phyloP scores from a whole-genome alignment of 1,139 yeast genomes.

The Tardiomyces blankii region DNA sequence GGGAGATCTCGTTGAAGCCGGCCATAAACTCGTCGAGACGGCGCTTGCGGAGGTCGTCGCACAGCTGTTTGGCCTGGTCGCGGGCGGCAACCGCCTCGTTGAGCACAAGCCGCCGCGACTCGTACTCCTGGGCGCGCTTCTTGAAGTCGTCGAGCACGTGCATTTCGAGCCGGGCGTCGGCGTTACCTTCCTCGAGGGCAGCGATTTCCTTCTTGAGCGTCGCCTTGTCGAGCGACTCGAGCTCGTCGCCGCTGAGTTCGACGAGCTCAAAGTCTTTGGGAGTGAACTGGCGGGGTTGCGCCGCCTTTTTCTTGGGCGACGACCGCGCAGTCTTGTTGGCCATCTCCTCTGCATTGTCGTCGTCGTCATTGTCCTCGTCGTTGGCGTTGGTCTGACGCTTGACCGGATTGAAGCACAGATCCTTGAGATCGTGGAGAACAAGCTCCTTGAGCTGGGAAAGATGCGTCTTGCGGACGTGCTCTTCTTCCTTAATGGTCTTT shows the following conservation, averaged over 20 bases:
- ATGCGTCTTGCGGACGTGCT: neutral
- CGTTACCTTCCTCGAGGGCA: conserved; percentile 45
- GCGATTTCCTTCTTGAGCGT: conserved; percentile 42
- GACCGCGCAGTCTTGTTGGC: conserved; percentile 22
- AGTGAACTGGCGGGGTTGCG: conserved; percentile 9
- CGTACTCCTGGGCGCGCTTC: conserved; percentile 51
- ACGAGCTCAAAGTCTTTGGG: conserved; percentile 5
- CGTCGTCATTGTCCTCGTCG: conserved; percentile 10
- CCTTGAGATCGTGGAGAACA: conserved; percentile 16
- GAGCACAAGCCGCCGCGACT: conserved; percentile 50
- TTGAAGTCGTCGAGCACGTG: conserved; percentile 74
- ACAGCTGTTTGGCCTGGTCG: conserved; percentile 49
- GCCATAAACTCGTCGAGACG: conserved; percentile 86
- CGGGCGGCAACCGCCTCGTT: conserved; percentile 57
- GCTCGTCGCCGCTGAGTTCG: conserved; percentile 40
- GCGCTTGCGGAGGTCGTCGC: conserved; percentile 62
- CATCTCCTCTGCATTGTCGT: conserved; percentile 6
- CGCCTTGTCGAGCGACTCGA: conserved; percentile 40
- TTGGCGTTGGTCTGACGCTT: conserved; percentile 8
- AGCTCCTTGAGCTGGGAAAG: conserved; percentile 8
- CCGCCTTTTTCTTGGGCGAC: neutral
- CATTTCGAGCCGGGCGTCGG: conserved; percentile 53
- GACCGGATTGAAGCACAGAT: conserved; percentile 11
- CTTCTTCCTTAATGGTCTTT: conserved; percentile 29
- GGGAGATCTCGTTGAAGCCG: conserved; percentile 80